Evolutionary conservation across 306 rosid species (phyloP).

Genomic region (Spatholobus suberectus): DNA sequence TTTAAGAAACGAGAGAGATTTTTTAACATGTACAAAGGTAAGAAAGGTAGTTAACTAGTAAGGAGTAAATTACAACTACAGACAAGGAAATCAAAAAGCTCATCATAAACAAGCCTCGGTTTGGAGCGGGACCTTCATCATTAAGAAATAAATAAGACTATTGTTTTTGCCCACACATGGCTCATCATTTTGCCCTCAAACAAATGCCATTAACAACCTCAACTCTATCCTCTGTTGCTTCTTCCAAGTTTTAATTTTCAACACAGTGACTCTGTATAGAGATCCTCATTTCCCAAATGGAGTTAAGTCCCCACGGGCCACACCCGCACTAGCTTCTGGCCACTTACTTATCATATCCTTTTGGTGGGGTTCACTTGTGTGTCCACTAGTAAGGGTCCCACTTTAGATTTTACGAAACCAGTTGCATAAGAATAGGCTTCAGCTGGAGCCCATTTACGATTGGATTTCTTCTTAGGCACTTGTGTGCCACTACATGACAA

Average conservation of each 20-base stretch:
- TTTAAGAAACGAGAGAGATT: neutral
- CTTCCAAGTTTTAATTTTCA: neutral
- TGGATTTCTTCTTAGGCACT: conserved; percentile 7
- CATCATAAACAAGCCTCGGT: too few relatives aligned
- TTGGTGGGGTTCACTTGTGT: conserved; percentile 40
- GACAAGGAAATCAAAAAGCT: neutral
- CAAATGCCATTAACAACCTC: conserved; percentile 61
- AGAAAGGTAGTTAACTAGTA: too few relatives aligned
- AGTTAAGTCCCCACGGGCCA: conserved; percentile 26
- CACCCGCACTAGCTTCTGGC: conserved; percentile 24
- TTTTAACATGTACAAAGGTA: neutral
- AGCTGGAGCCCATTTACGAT: conserved; percentile 34
- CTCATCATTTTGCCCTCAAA: conserved; percentile 66
- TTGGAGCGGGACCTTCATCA: conserved; percentile 39
- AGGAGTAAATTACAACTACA: too few relatives aligned
- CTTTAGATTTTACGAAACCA: conserved; percentile 16
- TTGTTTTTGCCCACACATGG: conserved; percentile 55
- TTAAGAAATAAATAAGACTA: conserved; percentile 31
- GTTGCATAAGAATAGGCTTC: conserved; percentile 10
- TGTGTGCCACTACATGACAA: conserved; percentile 18
- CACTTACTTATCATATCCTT: conserved; percentile 4
- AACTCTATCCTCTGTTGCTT: neutral
- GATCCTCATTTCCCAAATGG: conserved; percentile 11
- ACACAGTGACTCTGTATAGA: conserved; percentile 12
- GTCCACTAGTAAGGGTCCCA: conserved; percentile 37